A percentile compares a stretch with the other conserved stretches of the same genome.
phyloP scores from a whole-genome alignment of 768 basidiomycete genomes.

The Lactifluus piperatus region DNA sequence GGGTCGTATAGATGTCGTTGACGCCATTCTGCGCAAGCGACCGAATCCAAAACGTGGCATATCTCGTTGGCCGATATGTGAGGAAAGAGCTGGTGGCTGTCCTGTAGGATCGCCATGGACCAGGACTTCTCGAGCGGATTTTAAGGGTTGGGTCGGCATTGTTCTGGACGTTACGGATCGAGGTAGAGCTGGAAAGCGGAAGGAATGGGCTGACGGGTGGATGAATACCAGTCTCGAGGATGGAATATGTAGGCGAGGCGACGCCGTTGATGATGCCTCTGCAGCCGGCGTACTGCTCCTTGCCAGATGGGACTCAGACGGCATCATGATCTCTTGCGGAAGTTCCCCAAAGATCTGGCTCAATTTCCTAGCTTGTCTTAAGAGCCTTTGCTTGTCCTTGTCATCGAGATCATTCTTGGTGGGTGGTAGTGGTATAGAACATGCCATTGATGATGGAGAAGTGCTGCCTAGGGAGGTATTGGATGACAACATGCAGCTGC shows the following conservation, averaged over 20 bases:
- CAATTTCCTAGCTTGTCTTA: constrained; percentile 37
- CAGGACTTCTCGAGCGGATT: neutral
- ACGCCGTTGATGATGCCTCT: neutral
- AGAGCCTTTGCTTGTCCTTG: constrained; percentile 30
- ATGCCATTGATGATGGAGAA: neutral
- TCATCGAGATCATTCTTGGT: constrained; percentile 30
- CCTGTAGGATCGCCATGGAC: neutral
- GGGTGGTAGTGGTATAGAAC: constrained; percentile 18
- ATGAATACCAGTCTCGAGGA: neutral
- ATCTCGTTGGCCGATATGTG: neutral
- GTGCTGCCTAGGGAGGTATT: neutral
- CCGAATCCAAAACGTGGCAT: neutral
- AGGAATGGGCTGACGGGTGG: neutral
- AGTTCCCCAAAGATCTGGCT: constrained; percentile 36
- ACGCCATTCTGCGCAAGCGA: neutral
- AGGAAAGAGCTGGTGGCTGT: neutral
- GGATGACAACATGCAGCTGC: neutral
- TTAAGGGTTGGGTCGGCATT: neutral
- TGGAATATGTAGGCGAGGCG: neutral
- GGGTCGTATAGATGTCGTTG: neutral
- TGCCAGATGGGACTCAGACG: constrained; percentile 1
- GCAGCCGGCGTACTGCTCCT: neutral
- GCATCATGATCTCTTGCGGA: constrained; percentile 18
- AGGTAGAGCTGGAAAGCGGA: neutral
- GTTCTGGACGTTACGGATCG: neutral